phyloP scores from a whole-genome alignment of 257 asterid genomes.

The Solanum commersonii region DNA sequence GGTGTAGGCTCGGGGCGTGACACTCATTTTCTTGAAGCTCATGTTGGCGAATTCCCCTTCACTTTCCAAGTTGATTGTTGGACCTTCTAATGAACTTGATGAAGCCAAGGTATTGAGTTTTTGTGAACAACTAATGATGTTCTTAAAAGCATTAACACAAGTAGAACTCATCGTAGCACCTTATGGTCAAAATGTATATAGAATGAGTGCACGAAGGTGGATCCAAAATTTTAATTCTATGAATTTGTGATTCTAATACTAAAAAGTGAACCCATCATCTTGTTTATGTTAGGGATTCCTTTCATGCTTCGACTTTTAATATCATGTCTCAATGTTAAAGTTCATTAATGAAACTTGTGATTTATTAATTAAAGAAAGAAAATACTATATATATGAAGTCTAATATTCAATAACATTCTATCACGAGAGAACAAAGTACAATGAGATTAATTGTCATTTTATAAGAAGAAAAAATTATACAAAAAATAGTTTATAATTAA shows the following conservation, averaged over 20 bases:
- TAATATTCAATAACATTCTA: not conserved
- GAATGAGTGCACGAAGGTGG: not conserved
- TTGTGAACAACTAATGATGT: not conserved
- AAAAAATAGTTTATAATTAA: no score
- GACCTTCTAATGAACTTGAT: not conserved
- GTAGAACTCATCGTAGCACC: not conserved
- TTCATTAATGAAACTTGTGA: not conserved
- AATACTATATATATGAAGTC: not conserved
- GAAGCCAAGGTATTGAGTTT: not conserved
- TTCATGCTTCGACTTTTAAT: not conserved
- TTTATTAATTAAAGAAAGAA: not conserved
- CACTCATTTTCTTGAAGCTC: not conserved
- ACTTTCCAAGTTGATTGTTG: not conserved
- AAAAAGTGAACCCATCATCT: not conserved
- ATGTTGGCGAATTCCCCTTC: not conserved
- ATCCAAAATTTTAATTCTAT: not conserved
- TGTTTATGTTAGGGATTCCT: not conserved
- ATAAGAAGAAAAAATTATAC: no score
- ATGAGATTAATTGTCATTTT: no score
- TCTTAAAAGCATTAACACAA: not conserved
- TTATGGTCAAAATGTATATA: not conserved
- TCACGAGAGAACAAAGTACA: no score
- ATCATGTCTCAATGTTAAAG: not conserved
- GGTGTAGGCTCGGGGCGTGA: no score
- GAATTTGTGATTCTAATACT: not conserved